These are phyloP conservation scores for Penicillium sp. DNA, from an alignment of 2,329 filamentous ascomycete genomes.

Conservation along the genomic window DNA sequence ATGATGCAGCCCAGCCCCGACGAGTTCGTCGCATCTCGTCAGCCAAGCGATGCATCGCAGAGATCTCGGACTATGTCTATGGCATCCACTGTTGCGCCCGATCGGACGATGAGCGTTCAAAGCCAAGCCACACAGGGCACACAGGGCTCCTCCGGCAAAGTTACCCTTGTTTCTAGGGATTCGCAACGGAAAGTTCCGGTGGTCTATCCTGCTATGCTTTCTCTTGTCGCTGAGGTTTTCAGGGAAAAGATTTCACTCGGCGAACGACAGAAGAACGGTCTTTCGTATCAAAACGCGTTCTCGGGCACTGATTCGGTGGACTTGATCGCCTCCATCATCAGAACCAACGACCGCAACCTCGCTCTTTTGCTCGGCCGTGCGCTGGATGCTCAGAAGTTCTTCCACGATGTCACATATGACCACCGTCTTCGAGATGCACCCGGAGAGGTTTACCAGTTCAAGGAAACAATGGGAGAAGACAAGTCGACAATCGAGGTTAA, in stretches of 20 bases:
- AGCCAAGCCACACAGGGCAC: conserved; percentile 53
- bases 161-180: conserved; percentile 56
- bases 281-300: conserved; percentile 96
- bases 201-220: conserved; percentile 90
- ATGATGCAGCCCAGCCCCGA: conserved; percentile 45
- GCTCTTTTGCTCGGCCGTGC: conserved; percentile 86
- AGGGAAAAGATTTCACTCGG: conserved; percentile 80
- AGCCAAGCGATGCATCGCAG: conserved; percentile 44
- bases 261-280: conserved; percentile 91
- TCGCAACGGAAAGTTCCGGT: conserved; percentile 71
- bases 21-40: conserved; percentile 31
- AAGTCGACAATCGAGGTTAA: conserved; percentile 72
- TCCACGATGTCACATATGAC: conserved; percentile 98
- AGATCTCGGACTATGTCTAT: conserved; percentile 77
- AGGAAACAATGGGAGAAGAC: conserved; percentile 80
- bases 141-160: conserved; percentile 50
- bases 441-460: conserved; percentile 94
- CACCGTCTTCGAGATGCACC: conserved; percentile 92
- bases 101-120: conserved; percentile 58
- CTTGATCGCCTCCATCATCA: conserved; percentile 91
- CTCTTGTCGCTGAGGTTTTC: conserved; percentile 90
- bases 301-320: conserved; percentile 95
- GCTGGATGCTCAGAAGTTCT: conserved; percentile 96
- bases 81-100: conserved; percentile 67
- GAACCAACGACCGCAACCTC: conserved; percentile 92